Conservation (phyloP, 2,329 filamentous ascomycete species). For the Alternaria dauci region DNA sequence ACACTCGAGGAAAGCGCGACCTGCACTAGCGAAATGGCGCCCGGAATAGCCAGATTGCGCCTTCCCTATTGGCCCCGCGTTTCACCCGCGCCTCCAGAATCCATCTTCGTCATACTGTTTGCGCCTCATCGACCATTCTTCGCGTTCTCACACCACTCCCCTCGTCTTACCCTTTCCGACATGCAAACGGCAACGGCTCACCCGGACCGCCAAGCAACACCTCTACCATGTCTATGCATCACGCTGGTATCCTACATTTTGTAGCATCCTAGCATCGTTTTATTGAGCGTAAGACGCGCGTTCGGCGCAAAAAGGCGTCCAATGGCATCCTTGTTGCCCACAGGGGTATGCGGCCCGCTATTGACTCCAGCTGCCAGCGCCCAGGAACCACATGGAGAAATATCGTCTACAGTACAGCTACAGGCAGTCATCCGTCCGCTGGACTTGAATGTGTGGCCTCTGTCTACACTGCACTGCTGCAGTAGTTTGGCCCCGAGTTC, state of each 20-base stretch:
- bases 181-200: not conserved
- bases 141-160: not conserved
- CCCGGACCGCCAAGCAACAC: not conserved
- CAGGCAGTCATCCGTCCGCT: not conserved
- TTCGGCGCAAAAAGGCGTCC: constrained; percentile 17
- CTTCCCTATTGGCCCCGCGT: constrained; percentile 22
- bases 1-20: constrained; percentile 1
- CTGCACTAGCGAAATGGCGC: constrained; percentile 3
- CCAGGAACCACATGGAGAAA: constrained; percentile 3
- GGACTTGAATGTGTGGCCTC: not conserved
- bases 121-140: not conserved
- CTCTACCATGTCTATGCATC: not conserved
- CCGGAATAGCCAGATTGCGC: constrained; percentile 14
- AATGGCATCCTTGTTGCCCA: constrained; percentile 1
- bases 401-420: not conserved
- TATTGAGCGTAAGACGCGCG: constrained; percentile 23
- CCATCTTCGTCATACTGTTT: not conserved
- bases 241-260: constrained; percentile 9
- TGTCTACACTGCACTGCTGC: not conserved
- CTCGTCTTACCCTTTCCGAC: not conserved
- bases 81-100: constrained; percentile 16
- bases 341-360: constrained; percentile 23
- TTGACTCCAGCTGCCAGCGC: constrained; percentile 8
- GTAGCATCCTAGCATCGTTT: not conserved
- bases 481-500: not conserved